A percentile compares a stretch with the other conserved stretches of the same genome.
These are phyloP conservation scores for Aspergillus intermedius DNA, from an alignment of 2,329 filamentous ascomycete genomes.

Conservation along the genomic window DNA sequence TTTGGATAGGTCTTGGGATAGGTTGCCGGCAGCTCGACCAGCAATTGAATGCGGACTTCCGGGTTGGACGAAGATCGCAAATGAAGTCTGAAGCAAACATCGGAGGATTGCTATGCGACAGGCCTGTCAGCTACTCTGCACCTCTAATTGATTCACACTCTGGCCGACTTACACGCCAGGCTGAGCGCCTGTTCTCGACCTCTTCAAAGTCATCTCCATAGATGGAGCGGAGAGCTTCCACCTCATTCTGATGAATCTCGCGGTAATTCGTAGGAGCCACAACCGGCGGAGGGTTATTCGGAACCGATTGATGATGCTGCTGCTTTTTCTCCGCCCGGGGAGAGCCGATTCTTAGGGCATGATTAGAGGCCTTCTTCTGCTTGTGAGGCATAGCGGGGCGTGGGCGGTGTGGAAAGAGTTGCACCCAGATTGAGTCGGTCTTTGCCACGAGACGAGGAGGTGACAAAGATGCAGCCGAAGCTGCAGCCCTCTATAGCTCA, in stretches of 20 bases:
- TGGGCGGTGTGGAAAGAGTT: conserved; percentile 25
- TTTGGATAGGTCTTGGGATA: conserved; percentile 81
- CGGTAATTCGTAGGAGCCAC: conserved; percentile 58
- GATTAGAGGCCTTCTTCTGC: conserved; percentile 35
- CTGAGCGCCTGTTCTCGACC: conserved; percentile 60
- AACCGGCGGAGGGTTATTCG: conserved; percentile 25
- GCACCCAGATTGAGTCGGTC: conserved; percentile 21
- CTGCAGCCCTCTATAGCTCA: conserved; percentile 36
- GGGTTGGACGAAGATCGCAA: conserved; percentile 68
- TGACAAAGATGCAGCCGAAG: conserved; percentile 39
- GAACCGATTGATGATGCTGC: conserved; percentile 12
- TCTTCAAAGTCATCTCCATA: conserved; percentile 83
- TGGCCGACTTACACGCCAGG: conserved; percentile 69
- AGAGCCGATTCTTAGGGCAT: conserved; percentile 27
- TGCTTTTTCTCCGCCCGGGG: conserved; percentile 31
- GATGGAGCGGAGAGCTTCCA: conserved; percentile 77
- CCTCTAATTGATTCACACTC: background rate
- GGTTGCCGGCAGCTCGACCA: conserved; percentile 76
- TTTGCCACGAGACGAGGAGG: conserved; percentile 19
- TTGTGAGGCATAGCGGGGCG: conserved; percentile 41
- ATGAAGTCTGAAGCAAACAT: conserved; percentile 74
- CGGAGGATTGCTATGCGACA: conserved; percentile 58
- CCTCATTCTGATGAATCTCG: conserved; percentile 80
- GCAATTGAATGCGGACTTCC: conserved; percentile 64
- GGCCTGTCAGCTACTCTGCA: background rate